Evolutionary conservation across 257 asterid genomes (phyloP).

Genomic region (Nicotiana obtusifolia): DNA sequence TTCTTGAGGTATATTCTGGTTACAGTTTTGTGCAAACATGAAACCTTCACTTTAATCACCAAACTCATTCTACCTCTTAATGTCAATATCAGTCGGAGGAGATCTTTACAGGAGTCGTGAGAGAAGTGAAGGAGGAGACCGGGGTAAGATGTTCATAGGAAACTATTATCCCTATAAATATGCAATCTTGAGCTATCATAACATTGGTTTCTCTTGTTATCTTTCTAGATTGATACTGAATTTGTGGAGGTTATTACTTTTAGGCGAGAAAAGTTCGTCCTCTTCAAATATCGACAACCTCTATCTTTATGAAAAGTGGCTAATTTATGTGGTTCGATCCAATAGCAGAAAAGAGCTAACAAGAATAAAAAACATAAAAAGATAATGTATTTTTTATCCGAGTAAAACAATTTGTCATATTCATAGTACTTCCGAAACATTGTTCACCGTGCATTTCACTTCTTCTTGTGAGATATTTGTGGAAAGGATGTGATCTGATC

Average conservation of each 20-base stretch:
- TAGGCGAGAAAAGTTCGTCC: conserved; percentile 36
- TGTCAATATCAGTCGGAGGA: conserved; percentile 63
- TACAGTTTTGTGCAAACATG: not conserved
- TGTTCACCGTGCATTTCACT: not conserved
- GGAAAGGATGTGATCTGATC: not conserved
- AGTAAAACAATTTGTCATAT: not conserved
- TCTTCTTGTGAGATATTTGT: not conserved
- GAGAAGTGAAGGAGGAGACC: conserved; percentile 90
- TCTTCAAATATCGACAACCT: not conserved
- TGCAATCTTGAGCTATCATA: not conserved
- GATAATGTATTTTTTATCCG: not conserved
- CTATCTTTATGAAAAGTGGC: not conserved
- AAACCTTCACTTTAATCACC: not conserved
- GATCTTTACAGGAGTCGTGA: conserved; percentile 69
- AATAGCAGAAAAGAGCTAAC: not conserved
- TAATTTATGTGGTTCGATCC: not conserved
- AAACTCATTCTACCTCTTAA: not conserved
- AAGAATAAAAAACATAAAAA: not conserved
- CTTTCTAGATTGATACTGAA: conserved; percentile 64
- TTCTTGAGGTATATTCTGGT: conserved; percentile 47
- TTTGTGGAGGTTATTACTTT: conserved; percentile 82
- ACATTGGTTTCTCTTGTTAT: not conserved
- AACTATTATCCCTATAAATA: too few relatives aligned
- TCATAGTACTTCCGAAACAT: not conserved
- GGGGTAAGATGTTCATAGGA: conserved; percentile 46